Base-by-base conservation (phyloP, 129 eudicot species). In the Tagetes erecta region DNA sequence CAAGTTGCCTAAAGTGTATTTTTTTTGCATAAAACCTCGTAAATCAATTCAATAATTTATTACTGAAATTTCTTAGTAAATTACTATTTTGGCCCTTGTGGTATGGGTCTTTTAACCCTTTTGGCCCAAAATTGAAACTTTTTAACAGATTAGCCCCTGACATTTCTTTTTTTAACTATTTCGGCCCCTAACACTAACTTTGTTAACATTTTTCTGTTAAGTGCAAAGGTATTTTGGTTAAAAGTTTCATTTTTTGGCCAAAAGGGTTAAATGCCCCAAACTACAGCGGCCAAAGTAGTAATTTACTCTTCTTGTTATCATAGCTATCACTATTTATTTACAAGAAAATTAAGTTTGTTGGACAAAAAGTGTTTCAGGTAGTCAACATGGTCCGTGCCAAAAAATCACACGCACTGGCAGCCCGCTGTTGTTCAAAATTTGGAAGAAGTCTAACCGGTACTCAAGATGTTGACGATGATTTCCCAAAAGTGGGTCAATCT, bases 381-480 rank as follows among this genome's bases (percentile, higher is more conserved):
- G 41, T 34, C 52, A 1, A 44, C 8, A 12, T 13, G 44, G 27
- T 50, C 76, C 12, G 1, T 57, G 7, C 27, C 52, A 35, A 62
- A 53, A 6, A 37, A 13, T 35, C 30, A 53, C 64, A 52, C 36
- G 34, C 30, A 42, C 10, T 56, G 27, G 27, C 27, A 20, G 27
- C 27, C 27, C 27, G 27, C 27, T 20, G 27, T 20, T 20, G 27
- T 55, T 56, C 30, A 65, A 40, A 40, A 41, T 1, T 66, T 44
- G 38, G 64, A 80, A 65, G 67, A 39, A 3, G 72, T 60, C 81
- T 83, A 56, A 95, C 99, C 97, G 80, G 79, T 91, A 95, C 75
- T 95, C 89, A 75, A 95, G 96, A 91, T 95, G 99, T 30, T 79
- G 76, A 64, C 90, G 83, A 76, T 85, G 83, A 67, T 76, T 79